These are phyloP conservation scores for Hydnum rufescens DNA, from an alignment of 768 basidiomycete genomes.

Conservation along the genomic window DNA sequence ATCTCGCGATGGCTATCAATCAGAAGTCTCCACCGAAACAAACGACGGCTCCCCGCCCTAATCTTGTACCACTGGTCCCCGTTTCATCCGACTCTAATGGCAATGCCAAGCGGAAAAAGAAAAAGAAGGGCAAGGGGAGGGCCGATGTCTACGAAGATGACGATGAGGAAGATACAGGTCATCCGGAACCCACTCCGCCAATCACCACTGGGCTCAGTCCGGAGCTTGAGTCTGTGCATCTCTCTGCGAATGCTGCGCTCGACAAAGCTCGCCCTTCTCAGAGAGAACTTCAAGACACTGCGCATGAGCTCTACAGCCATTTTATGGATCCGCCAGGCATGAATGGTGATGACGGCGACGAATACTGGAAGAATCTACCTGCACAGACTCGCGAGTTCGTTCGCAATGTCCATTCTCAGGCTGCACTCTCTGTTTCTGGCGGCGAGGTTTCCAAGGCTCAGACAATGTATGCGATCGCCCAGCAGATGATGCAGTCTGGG, in stretches of 20 bases:
- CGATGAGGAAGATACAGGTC: conserved; percentile 15
- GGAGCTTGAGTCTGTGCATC: conserved; percentile 29
- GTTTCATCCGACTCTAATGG: background rate
- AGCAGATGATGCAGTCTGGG: conserved; percentile 36
- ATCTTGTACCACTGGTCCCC: background rate
- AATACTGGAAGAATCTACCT: conserved; percentile 51
- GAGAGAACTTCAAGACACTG: conserved; percentile 38
- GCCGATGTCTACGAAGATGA: conserved; percentile 15
- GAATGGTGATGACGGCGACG: conserved; percentile 27
- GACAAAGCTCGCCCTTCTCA: conserved; percentile 19
- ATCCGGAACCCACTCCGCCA: conserved; percentile 15
- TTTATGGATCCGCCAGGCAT: conserved; percentile 14
- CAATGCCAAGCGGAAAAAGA: conserved; percentile 23
- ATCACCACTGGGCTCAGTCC: conserved; percentile 24
- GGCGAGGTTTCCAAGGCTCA: conserved; percentile 23
- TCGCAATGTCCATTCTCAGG: conserved; percentile 4
- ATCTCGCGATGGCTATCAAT: background rate
- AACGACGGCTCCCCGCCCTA: background rate
- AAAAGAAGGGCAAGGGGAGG: conserved; percentile 25
- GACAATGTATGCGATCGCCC: conserved; percentile 49
- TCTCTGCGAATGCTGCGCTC: conserved; percentile 22
- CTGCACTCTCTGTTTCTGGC: background rate
- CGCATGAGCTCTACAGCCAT: conserved; percentile 40
- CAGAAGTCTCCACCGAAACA: background rate
- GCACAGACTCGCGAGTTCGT: conserved; percentile 43